Base-by-base conservation (phyloP, 768 basidiomycete species). In the Piloderma croceum region DNA sequence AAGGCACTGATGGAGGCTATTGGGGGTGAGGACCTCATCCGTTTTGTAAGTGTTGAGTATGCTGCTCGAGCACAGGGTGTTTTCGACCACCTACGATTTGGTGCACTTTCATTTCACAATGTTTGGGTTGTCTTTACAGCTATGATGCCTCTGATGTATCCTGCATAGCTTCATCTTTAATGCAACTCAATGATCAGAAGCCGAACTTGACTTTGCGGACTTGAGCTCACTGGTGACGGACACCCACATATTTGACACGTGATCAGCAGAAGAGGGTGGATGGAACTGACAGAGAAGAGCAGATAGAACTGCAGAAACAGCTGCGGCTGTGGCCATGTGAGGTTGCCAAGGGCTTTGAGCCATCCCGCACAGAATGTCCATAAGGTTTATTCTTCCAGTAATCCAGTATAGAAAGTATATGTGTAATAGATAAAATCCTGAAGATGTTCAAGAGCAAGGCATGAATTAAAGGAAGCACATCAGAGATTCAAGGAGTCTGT, bases 331-430 rank as follows among this genome's bases (percentile, higher is more conserved):
- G 31, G 86, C 24, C 93, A 74, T 0, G 96, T 90, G 22, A 99
- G 74, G 62, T 99, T 94, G 19, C 96, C 96, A 11, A 99, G 79
- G 3, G 92, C 90, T 59, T 99, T 94, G 38, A 98, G 77, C 96
- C 96, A 99, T 13, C 82, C 81, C 2, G 76, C 68, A 43, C 82
- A 79, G 68, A 90, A 94, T 5, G 66, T 59, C 2, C 59, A 63
- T 33, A 98, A 73, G 1, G 68, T 71, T 7, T 74, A 78, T 56
- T 96, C 86, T 54, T 97, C 94, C 36, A 91, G 69, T 3, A 98
- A 74, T 27, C 83, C 80, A 0, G 91, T 84, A 65, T 98, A 98
- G 53, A 93, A 94, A 0, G 81, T 81, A 63, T 98, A 99, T 0
- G 94, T 87, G 49, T 90, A 96, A 52, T 92, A 90, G 31, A 96